phyloP scores from a whole-genome alignment of 2,329 filamentous ascomycete species.

The Tolypocladium capitatum region DNA sequence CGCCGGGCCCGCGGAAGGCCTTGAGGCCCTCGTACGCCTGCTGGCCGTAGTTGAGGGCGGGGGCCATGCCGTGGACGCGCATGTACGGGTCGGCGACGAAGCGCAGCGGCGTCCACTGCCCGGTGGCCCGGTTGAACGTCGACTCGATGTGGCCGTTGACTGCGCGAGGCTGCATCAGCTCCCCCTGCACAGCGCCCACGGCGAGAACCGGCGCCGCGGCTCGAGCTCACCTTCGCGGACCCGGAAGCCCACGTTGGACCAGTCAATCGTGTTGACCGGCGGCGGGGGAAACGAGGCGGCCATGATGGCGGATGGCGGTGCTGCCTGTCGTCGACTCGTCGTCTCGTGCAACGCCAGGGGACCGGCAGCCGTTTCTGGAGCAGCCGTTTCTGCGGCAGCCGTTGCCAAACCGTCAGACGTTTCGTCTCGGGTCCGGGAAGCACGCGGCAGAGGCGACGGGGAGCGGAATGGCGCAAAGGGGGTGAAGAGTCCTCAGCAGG shows the following conservation, averaged over 20 bases:
- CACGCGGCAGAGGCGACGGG: too few species aligned
- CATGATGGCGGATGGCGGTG: constrained; percentile 27
- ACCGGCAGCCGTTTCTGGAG: neutral
- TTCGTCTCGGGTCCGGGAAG: neutral
- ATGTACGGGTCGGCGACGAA: constrained; percentile 79
- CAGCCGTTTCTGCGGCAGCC: neutral
- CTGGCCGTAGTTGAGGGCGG: constrained; percentile 91
- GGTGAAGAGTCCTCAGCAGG: neutral
- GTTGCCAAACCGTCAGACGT: neutral
- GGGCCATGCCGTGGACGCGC: constrained; percentile 86
- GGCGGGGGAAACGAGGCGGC: constrained; percentile 55
- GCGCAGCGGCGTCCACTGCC: constrained; percentile 62
- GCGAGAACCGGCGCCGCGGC: too few species aligned
- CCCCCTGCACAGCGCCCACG: too few species aligned
- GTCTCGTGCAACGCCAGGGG: neutral
- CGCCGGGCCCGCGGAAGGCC: constrained; percentile 69
- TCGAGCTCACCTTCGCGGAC: constrained; percentile 62
- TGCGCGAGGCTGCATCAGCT: constrained; percentile 17
- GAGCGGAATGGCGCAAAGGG: neutral
- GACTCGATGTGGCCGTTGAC: constrained; percentile 93
- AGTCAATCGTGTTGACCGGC: constrained; percentile 75
- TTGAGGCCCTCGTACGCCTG: constrained; percentile 99
- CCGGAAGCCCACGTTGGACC: constrained; percentile 84
- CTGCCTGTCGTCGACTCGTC: neutral
- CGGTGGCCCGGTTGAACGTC: constrained; percentile 61